Evolutionary conservation across 2,329 filamentous ascomycete species (phyloP), one percentile per base, ranked within the genome.

Genomic region (Hypomyces perniciosus): DNA sequence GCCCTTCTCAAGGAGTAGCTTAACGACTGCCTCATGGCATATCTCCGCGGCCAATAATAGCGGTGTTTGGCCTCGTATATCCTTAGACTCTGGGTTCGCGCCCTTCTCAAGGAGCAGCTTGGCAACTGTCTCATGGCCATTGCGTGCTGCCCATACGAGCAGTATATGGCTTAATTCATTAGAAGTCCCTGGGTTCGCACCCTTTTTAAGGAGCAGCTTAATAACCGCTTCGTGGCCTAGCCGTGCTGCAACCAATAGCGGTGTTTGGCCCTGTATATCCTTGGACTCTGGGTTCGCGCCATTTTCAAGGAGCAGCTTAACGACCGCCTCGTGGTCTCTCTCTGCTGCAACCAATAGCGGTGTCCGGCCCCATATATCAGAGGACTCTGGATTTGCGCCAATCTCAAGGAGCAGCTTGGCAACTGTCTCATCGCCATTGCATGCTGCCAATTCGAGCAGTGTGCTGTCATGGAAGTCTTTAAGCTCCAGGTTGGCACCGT

Each of bases 91-190:
- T n/a, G n/a, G n/a, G n/a, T n/a, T n/a, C n/a, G n/a, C 35, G 13
- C n/a, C 41, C 12, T 50, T 34, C 9, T 42, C 10, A 26, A 46
- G n/a, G 6, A 29, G 3, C 27, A 53, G 27, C 49, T 41, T 45
- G 20, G 49, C 46, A 29, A 54, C 31, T 9, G 45, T 42, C 20
- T 52, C 46, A 12, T 58, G 44, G 3, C 60, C 58, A 20, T 35
- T 31, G 2, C 42, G 20, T 2, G 47, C 44, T 2, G 51, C 47
- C 35, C 33, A 52, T 6, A 20, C 49, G 8, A 53, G 31, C 13
- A 48, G 51, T 29, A 42, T 50, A n/a, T n/a, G n/a, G n/a, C n/a
- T n/a, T n/a, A n/a, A n/a, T n/a, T n/a, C n/a, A n/a, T n/a, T n/a
- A n/a, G n/a, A n/a, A n/a, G n/a, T 40, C 13, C 20, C 38, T 26